Conservation (phyloP, 306 rosid genomes). For the Hippophae rhamnoides region DNA sequence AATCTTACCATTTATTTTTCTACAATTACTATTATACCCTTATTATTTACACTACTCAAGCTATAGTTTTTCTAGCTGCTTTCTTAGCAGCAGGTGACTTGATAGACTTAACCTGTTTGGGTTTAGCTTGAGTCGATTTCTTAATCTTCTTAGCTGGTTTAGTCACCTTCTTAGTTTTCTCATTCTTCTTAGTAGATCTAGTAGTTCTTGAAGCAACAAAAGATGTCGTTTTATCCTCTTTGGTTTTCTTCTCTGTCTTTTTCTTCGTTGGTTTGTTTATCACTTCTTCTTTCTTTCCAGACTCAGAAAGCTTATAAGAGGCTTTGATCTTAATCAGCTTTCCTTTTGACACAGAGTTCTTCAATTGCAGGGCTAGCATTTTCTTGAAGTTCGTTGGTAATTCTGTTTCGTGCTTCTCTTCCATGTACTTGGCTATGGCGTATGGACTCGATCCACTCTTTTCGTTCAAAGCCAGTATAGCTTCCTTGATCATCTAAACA, state of each 20-base stretch:
- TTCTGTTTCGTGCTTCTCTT: slow-evolving; percentile 60
- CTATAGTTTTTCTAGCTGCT: slow-evolving; percentile 38
- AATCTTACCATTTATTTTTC: not conserved
- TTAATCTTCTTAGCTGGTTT: slow-evolving; percentile 27
- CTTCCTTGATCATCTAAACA: slow-evolving; percentile 76
- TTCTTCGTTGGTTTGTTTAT: not conserved
- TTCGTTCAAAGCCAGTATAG: slow-evolving; percentile 55
- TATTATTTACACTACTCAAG: not conserved
- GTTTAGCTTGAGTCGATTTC: slow-evolving; percentile 49
- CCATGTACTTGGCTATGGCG: slow-evolving; percentile 88
- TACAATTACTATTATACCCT: not conserved
- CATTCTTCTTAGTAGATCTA: slow-evolving; percentile 10
- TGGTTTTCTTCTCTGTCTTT: slow-evolving; percentile 4
- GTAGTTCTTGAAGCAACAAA: slow-evolving; percentile 13
- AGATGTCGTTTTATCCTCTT: slow-evolving; percentile 7
- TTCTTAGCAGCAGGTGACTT: slow-evolving; percentile 51
- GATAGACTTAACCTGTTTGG: slow-evolving; percentile 66
- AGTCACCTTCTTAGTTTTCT: slow-evolving; percentile 1
- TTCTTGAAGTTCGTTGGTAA: slow-evolving; percentile 73
- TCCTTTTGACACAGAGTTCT: slow-evolving; percentile 60
- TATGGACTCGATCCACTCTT: slow-evolving; percentile 78
- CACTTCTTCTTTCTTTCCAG: slow-evolving; percentile 22
- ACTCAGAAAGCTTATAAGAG: slow-evolving; percentile 56
- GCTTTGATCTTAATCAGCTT: slow-evolving; percentile 74
- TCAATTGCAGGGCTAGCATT: slow-evolving; percentile 58